Evolutionary conservation across 805 yeast species (phyloP).

Genomic region (Sungouiozyma ichnusensis): DNA sequence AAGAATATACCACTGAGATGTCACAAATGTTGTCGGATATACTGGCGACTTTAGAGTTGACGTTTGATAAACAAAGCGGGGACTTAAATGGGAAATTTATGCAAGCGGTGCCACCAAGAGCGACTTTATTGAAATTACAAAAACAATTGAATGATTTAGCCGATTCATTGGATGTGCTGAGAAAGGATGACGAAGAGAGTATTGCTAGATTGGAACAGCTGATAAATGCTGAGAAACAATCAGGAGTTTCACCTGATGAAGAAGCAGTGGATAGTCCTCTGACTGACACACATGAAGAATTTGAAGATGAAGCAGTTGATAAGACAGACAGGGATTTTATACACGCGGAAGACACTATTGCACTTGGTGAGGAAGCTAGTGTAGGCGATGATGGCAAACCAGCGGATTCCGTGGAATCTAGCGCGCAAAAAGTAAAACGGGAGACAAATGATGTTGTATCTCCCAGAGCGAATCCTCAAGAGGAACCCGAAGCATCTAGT

Average conservation of each 20-base stretch:
- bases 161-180: conserved; percentile 14
- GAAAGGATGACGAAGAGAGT: conserved; percentile 15
- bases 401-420: background rate
- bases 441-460: background rate
- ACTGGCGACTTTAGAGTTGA: conserved; percentile 39
- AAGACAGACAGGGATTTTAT: background rate
- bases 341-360: too few relatives aligned
- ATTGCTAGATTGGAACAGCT: conserved; percentile 12
- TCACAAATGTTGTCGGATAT: conserved; percentile 39
- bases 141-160: conserved; percentile 26
- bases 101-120: conserved; percentile 32
- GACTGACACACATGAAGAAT: conserved; percentile 12
- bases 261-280: too few relatives aligned
- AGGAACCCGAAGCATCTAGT: background rate
- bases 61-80: conserved; percentile 52
- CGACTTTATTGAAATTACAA: conserved; percentile 36
- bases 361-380: background rate
- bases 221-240: conserved; percentile 5
- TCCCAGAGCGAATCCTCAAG: background rate
- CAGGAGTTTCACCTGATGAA: background rate
- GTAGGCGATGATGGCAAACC: background rate
- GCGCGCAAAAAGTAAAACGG: background rate
- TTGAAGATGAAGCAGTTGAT: conserved; percentile 2
- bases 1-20: conserved; percentile 5
- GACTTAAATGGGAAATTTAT: conserved; percentile 49